Conservation (phyloP, 2,329 filamentous ascomycete species). For the Colletotrichum godetiae region DNA sequence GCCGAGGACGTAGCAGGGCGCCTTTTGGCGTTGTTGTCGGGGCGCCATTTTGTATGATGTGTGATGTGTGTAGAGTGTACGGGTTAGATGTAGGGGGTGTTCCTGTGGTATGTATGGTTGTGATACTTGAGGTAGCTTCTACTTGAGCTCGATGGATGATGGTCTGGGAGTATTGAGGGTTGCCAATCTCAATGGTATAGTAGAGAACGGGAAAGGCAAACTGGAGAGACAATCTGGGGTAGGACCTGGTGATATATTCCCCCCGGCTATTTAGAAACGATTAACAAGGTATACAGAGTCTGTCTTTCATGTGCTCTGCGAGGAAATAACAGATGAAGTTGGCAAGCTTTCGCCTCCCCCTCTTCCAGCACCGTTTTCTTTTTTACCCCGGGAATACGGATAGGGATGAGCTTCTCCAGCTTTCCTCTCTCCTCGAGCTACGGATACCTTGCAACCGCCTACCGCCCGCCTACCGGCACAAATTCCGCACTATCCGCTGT, state of each 20-base stretch:
- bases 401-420: slow-evolving; percentile 34
- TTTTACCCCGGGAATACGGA: background rate
- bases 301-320: slow-evolving; percentile 9
- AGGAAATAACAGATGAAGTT: background rate
- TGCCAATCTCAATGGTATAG: background rate
- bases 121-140: background rate
- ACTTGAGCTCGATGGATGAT: background rate
- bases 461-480: background rate
- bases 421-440: slow-evolving; percentile 10
- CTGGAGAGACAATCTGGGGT: background rate
- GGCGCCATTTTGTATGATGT: slow-evolving; percentile 54
- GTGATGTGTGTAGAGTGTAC: background rate
- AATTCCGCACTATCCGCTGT: slow-evolving; percentile 21
- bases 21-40: slow-evolving; percentile 58
- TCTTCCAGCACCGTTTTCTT: background rate
- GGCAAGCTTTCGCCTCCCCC: slow-evolving; percentile 28
- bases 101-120: background rate
- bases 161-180: background rate
- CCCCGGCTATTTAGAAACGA: background rate
- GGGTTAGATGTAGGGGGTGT: background rate
- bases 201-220: background rate
- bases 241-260: background rate
- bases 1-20: slow-evolving; percentile 85
- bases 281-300: background rate
- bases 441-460: too few relatives aligned